Conservation (phyloP, 2,329 filamentous ascomycete genomes). For the Neophaeococcomyces mojaviensis region DNA sequence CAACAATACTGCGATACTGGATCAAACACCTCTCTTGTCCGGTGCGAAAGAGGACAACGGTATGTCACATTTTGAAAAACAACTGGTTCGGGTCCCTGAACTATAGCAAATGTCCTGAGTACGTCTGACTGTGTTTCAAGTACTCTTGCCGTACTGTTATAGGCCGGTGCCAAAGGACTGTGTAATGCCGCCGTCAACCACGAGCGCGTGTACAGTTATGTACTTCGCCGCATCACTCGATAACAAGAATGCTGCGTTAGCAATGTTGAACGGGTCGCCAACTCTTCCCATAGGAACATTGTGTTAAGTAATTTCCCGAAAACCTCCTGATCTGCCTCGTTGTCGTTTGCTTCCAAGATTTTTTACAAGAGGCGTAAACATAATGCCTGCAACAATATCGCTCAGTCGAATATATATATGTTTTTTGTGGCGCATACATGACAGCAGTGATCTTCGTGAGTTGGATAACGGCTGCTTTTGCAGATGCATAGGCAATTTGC, state of each 20-base stretch:
- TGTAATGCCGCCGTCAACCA: slow-evolving; percentile 32
- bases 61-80: no score
- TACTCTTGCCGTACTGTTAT: slow-evolving; percentile 67
- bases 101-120: no score
- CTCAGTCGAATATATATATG: slow-evolving; percentile 29
- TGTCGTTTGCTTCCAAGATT: slow-evolving; percentile 39
- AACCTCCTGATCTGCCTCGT: slow-evolving; percentile 38
- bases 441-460: slow-evolving; percentile 46
- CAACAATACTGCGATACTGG: no score
- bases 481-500: slow-evolving; percentile 48
- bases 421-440: slow-evolving; percentile 34
- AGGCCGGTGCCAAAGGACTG: slow-evolving; percentile 19
- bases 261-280: slow-evolving; percentile 30
- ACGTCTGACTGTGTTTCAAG: neutral
- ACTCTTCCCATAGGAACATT: slow-evolving; percentile 28
- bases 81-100: no score
- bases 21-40: no score
- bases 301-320: slow-evolving; percentile 34
- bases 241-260: slow-evolving; percentile 29
- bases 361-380: slow-evolving; percentile 47
- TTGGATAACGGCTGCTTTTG: slow-evolving; percentile 46
- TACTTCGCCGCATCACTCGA: slow-evolving; percentile 26
- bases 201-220: slow-evolving; percentile 30
- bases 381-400: slow-evolving; percentile 47
- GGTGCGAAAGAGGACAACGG: no score